Evolutionary conservation across 768 basidiomycete species (phyloP).

Genomic region (Rhizopogon salebrosus): DNA sequence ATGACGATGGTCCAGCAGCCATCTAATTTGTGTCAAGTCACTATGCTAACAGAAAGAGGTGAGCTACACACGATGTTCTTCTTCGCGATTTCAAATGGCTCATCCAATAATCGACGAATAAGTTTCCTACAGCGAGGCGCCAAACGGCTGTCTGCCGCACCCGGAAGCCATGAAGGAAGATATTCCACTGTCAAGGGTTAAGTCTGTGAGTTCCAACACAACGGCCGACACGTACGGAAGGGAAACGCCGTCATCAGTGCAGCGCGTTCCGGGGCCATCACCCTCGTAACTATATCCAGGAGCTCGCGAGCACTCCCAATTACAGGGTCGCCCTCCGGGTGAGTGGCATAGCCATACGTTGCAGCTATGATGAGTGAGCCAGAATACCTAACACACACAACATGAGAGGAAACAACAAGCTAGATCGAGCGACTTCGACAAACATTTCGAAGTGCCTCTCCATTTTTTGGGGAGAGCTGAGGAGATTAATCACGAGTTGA

Average conservation of each 20-base stretch:
- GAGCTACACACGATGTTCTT: constrained; percentile 16
- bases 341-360: constrained; percentile 5
- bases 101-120: constrained; percentile 3
- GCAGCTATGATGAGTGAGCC: constrained; percentile 21
- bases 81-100: constrained; percentile 21
- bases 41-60: neutral
- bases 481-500: constrained; percentile 6
- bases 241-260: constrained; percentile 6
- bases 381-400: neutral
- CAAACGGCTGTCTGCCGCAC: neutral
- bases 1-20: neutral
- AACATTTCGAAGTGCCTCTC: constrained; percentile 9
- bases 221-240: neutral
- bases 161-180: constrained; percentile 9
- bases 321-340: neutral
- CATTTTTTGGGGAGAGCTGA: neutral
- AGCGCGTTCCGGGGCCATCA: constrained; percentile 1
- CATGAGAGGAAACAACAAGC: neutral
- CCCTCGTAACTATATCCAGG: neutral
- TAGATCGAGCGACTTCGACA: neutral
- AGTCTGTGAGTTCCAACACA: neutral
- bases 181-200: neutral
- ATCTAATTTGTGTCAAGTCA: neutral
- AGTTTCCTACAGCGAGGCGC: neutral
- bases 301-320: neutral